Conservation (phyloP, 768 basidiomycete species). For the Imleria badia region DNA sequence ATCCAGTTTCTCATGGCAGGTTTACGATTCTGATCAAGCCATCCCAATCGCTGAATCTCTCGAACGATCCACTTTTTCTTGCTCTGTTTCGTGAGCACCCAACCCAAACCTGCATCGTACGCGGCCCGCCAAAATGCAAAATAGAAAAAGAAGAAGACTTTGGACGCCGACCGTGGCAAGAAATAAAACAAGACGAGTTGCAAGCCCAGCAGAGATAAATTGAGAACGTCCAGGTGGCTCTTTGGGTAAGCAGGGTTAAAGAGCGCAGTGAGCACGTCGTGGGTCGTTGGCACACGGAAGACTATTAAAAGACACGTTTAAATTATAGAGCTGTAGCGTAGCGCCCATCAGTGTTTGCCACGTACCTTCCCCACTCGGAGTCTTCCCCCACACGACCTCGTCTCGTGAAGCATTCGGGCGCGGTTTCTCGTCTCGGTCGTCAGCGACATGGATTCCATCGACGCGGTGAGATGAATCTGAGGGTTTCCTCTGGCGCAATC, state of each 20-base stretch:
- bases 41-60: constrained; percentile 73
- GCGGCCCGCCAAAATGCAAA: constrained; percentile 92
- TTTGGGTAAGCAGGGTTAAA: constrained; percentile 83
- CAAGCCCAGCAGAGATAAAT: constrained; percentile 71
- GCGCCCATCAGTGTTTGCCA: neutral
- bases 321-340: constrained; percentile 6
- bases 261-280: constrained; percentile 82
- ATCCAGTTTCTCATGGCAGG: constrained; percentile 81
- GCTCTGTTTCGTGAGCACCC: constrained; percentile 93
- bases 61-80: constrained; percentile 93
- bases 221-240: constrained; percentile 85
- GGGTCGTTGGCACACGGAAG: constrained; percentile 90
- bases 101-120: constrained; percentile 93
- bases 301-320: constrained; percentile 47
- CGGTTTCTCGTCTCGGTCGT: constrained; percentile 13
- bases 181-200: constrained; percentile 74
- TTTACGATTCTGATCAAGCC: constrained; percentile 75
- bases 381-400: constrained; percentile 88
- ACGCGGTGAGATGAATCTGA: neutral
- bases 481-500: constrained; percentile 25
- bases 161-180: constrained; percentile 55
- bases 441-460: constrained; percentile 2
- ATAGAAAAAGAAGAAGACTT: constrained; percentile 80
- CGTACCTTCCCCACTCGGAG: constrained; percentile 74
- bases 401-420: constrained; percentile 22